Evolutionary conservation across 768 basidiomycete genomes (phyloP), one percentile per base, ranked within the genome.

Genomic region (Pleurotus giganteus): DNA sequence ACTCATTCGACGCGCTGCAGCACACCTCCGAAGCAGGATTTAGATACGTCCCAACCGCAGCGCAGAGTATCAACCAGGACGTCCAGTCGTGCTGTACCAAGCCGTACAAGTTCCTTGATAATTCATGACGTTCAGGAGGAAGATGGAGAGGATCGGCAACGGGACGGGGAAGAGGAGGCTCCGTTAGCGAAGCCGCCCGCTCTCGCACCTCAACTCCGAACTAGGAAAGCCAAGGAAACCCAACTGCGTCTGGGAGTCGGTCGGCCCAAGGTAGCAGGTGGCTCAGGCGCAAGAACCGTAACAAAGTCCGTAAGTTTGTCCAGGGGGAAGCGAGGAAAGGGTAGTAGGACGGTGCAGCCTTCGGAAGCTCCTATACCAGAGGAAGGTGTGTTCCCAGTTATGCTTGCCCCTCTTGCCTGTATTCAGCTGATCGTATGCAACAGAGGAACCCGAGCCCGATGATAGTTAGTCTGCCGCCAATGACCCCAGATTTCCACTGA

Each of bases 231-330:
- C 11, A 89, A 85, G 65, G 86, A 89, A 47, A 76, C 81, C 3
- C 89, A 89, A 66, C 80, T 77, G 37, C 75, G 74, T 58, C 75
- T 91, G 15, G 90, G 90, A 47, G 82, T 89, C 12, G 89, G 89
- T 2, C 77, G 85, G 60, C 89, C 89, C 7, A 74, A 75, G 6
- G 73, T 75, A 15, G 86, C 79, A 28, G 89, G 88, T 24, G 88
- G 88, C 23, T 69, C 72, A 15, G 88, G 89, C 15, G 78, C 89
- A 21, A 81, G 89, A 53, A 70, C 76, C 36, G 70, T 87, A 23
- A 89, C 88, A 6, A 86, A 79, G 65, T 79, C 86, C 0, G 61
- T 75, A 28, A 82, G 75, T 61, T 52, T 77, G n/a, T 71, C 79
- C 3, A 80, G 71, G 60, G 74, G 71, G 54, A 81, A 72, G 63